phyloP scores from a whole-genome alignment of 78 protist species.

The Speleostelium caveatum region DNA sequence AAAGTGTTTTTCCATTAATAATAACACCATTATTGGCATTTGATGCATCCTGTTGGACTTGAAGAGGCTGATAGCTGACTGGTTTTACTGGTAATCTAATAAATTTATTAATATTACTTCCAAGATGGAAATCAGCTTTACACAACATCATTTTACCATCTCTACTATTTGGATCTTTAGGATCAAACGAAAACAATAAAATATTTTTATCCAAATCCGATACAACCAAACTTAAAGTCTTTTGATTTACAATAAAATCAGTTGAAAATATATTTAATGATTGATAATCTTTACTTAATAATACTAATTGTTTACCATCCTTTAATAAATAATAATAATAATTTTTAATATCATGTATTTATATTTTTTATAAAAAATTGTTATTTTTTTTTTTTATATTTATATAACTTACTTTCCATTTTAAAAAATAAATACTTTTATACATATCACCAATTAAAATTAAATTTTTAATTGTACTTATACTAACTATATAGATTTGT shows the following conservation, averaged over 20 bases:
- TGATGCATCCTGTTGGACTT: not conserved
- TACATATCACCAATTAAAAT: constrained; percentile 75
- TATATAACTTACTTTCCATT: too few relatives aligned
- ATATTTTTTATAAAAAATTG: not conserved
- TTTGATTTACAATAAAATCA: constrained; percentile 60
- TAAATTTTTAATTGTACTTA: constrained; percentile 65
- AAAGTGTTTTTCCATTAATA: not conserved
- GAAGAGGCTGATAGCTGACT: too few relatives aligned
- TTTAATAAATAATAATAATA: not conserved
- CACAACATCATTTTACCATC: constrained; percentile 59
- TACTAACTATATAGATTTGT: constrained; percentile 63
- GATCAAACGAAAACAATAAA: constrained; percentile 42
- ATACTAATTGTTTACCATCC: constrained; percentile 30
- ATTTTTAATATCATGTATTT: not conserved
- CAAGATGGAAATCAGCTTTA: constrained; percentile 67
- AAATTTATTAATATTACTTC: constrained; percentile 25
- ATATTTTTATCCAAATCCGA: constrained; percentile 69
- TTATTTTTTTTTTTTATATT: not conserved
- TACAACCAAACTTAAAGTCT: constrained; percentile 20
- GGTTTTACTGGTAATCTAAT: constrained; percentile 42
- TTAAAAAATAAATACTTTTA: constrained; percentile 67
- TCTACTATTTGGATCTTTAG: constrained; percentile 41
- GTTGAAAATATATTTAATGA: constrained; percentile 19
- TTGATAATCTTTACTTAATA: constrained; percentile 71
- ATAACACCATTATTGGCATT: not conserved